Conservation (phyloP, 169 alveolate genomes). For the Babesia caballi region DNA sequence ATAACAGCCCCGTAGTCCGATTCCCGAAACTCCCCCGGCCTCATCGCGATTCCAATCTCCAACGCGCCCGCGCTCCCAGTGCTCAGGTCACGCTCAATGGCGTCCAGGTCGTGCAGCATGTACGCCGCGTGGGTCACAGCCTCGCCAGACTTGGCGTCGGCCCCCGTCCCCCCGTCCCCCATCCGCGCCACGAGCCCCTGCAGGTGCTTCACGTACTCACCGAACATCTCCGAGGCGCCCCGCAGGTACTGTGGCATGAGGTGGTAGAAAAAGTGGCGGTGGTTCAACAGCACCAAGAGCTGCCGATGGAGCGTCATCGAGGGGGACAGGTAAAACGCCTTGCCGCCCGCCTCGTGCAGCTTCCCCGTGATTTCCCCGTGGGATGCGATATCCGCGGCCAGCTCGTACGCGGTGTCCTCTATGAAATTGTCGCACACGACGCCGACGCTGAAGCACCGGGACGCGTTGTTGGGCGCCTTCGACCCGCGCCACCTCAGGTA, state of each 20-base stretch:
- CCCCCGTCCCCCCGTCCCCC: slow-evolving; percentile 9
- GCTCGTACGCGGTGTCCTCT: slow-evolving; percentile 1
- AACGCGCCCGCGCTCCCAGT: not conserved
- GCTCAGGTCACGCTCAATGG: not conserved
- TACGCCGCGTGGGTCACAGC: slow-evolving; percentile 40
- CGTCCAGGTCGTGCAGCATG: slow-evolving; percentile 41
- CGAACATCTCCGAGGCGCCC: slow-evolving; percentile 33
- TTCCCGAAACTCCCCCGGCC: not conserved
- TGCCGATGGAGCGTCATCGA: slow-evolving; percentile 31
- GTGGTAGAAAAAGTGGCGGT: slow-evolving; percentile 37
- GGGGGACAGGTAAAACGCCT: slow-evolving; percentile 35
- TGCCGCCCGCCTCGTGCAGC: not conserved
- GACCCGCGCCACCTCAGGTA: slow-evolving; percentile 57
- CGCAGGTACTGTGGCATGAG: slow-evolving; percentile 55
- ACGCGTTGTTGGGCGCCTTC: slow-evolving; percentile 2
- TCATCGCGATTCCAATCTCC: not conserved
- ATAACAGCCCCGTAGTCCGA: not conserved
- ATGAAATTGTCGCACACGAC: slow-evolving; percentile 43
- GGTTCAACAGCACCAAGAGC: slow-evolving; percentile 12
- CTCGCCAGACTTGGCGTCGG: slow-evolving; percentile 24
- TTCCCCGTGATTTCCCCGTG: slow-evolving; percentile 10
- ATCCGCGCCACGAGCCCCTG: slow-evolving; percentile 12
- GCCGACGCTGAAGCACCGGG: slow-evolving; percentile 42
- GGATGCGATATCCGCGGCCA: not conserved
- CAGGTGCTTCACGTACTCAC: slow-evolving; percentile 27